Evolutionary conservation across 2,329 filamentous ascomycete species (phyloP), one percentile per base, ranked within the genome.

Genomic region (Lachnellula subtilissima): DNA sequence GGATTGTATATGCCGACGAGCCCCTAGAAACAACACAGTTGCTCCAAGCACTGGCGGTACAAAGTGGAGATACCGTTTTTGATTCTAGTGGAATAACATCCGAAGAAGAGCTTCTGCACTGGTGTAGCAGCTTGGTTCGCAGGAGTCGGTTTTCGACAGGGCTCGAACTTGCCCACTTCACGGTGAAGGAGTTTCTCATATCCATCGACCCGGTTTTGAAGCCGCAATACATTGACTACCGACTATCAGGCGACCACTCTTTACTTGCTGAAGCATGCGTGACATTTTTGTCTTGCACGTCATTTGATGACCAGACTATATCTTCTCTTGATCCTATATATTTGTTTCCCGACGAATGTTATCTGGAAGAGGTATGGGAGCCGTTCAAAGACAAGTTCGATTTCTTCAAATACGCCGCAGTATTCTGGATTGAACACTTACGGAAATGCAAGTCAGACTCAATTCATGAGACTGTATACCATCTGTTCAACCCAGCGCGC

Each of bases 121-220:
- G 50, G 23, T 64, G 63, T 39, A 63, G 65, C 50, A 66, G 65
- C 42, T 54, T 68, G 1, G 47, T 67, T 9, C 53, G 65, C 11
- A 57, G 36, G 19, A 58, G 37, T 9, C 6, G 35, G 5, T 19
- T 4, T 5, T 15, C 28, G 2, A 11, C 23, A 1, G 19, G 28
- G 3, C 14, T 68, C 0, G 65, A 68, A 54, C n/a, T 66, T 5
- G 62, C 64, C 37, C 65, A 67, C 46, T 67, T 67, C 43, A 67
- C 64, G 0, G 65, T 67, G 43, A 56, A 63, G 23, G 64, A 67
- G 35, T 67, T 62, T 43, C 35, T 67, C 4, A 4, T 54, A 5
- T 15, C 53, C 9, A 52, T 58, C 46, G 52, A 58, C 19, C n/a
- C 22, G 8, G 7, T n/a, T 15, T 17, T 40, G 23, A 46, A 22